phyloP scores from a whole-genome alignment of 139 green algal species.

The Astrephomene gubernaculifera region DNA sequence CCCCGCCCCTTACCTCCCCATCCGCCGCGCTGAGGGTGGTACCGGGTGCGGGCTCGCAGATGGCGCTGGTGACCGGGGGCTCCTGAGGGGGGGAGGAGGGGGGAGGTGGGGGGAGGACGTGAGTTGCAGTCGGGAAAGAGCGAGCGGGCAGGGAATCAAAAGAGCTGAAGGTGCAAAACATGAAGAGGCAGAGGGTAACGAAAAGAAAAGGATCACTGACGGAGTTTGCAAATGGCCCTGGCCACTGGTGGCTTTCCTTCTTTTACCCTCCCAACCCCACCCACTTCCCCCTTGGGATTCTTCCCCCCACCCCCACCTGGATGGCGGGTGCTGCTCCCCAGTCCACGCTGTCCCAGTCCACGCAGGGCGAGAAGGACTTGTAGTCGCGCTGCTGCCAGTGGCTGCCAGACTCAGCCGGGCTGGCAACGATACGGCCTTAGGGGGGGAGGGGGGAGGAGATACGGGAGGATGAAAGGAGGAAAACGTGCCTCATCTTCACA shows the following conservation, averaged over 20 bases:
- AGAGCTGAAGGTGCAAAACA: no score
- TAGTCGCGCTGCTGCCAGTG: slow-evolving; percentile 94
- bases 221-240: no score
- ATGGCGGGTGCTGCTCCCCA: slow-evolving; percentile 69
- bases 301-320: no score
- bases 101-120: not conserved
- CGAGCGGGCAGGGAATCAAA: no score
- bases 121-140: no score
- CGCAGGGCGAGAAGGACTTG: slow-evolving; percentile 71
- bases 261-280: no score
- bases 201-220: no score
- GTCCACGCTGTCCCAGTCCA: slow-evolving; percentile 89
- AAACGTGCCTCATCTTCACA: no score
- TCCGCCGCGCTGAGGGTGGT: slow-evolving; percentile 46
- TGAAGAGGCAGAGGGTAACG: no score
- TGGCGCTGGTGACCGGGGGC: slow-evolving; percentile 79
- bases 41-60: slow-evolving; percentile 70
- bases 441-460: not conserved
- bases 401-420: slow-evolving; percentile 65
- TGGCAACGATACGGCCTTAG: slow-evolving; percentile 63
- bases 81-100: slow-evolving; percentile 59
- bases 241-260: no score
- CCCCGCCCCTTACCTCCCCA: slow-evolving; percentile 48
- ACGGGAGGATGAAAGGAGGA: no score
- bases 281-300: no score